These are phyloP conservation scores for Aspergillus sp. DNA, from an alignment of 2,329 filamentous ascomycete species.

Conservation along the genomic window DNA sequence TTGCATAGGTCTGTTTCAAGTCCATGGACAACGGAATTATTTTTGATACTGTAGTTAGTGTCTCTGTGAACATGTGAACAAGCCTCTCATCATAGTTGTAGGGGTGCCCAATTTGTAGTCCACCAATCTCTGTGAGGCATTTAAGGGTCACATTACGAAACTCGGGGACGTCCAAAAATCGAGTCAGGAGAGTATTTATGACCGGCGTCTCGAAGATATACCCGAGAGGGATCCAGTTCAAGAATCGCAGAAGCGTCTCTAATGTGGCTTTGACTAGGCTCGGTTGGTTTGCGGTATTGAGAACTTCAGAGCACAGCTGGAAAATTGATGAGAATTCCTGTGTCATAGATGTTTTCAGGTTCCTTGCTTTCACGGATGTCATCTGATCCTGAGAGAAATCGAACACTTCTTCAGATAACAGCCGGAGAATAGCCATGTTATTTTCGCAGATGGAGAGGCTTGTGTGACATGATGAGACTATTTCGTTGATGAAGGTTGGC, in stretches of 20 bases:
- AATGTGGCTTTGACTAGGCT: slow-evolving; percentile 94
- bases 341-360: slow-evolving; percentile 98
- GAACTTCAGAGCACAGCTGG: slow-evolving; percentile 92
- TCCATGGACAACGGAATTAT: slow-evolving; percentile 91
- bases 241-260: slow-evolving; percentile 90
- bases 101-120: slow-evolving; percentile 77
- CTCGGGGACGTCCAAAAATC: slow-evolving; percentile 89
- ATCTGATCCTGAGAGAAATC: slow-evolving; percentile 98
- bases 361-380: slow-evolving; percentile 96
- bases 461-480: slow-evolving; percentile 92
- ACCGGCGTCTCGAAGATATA: slow-evolving; percentile 98
- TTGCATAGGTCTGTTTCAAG: slow-evolving; percentile 85
- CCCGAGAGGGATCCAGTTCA: slow-evolving; percentile 98
- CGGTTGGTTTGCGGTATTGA: slow-evolving; percentile 83
- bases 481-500: slow-evolving; percentile 99
- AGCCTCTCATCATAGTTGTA: slow-evolving; percentile 90
- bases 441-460: slow-evolving; percentile 98
- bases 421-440: slow-evolving; percentile 96
- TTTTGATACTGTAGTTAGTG: slow-evolving; percentile 84
- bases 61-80: slow-evolving; percentile 97
- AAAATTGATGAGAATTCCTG: slow-evolving; percentile 98
- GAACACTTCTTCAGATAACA: slow-evolving; percentile 97
- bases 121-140: slow-evolving; percentile 94
- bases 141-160: slow-evolving; percentile 97
- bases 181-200: slow-evolving; percentile 88